Evolutionary conservation across 1,139 yeast species (phyloP).

Genomic region (Taiozyma sp.): DNA sequence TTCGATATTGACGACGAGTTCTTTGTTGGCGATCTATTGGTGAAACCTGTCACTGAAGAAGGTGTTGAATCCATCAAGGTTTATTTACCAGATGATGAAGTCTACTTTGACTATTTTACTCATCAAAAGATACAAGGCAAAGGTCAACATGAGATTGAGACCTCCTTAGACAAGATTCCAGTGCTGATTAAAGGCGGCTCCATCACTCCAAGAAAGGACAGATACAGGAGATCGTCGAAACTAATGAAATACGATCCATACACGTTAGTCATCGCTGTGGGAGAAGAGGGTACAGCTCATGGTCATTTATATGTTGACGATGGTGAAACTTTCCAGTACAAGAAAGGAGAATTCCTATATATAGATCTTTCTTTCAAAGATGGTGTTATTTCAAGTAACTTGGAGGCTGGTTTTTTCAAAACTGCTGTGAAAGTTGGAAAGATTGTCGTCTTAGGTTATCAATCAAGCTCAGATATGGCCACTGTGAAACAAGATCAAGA

Average conservation of each 20-base stretch:
- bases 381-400: constrained; percentile 25
- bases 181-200: constrained; percentile 75
- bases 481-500: constrained; percentile 31
- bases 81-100: constrained; percentile 59
- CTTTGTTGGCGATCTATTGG: constrained; percentile 75
- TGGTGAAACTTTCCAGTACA: constrained; percentile 67
- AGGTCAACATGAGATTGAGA: constrained; percentile 36
- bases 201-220: constrained; percentile 59
- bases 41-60: constrained; percentile 75
- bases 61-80: constrained; percentile 42
- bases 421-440: constrained; percentile 45
- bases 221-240: constrained; percentile 76
- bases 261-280: constrained; percentile 65
- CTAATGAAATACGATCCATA: constrained; percentile 82
- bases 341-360: constrained; percentile 42
- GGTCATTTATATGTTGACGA: constrained; percentile 75
- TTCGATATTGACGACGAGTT: constrained; percentile 80
- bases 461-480: constrained; percentile 19
- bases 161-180: constrained; percentile 65
- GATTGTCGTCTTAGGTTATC: constrained; percentile 48
- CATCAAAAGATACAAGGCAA: constrained; percentile 35
- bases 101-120: constrained; percentile 54
- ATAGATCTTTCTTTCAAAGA: constrained; percentile 33
- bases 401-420: constrained; percentile 22
- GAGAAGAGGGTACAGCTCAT: constrained; percentile 43